Evolutionary conservation across 1,284 basidiomycete species (phyloP).

Genomic region (Pisolithus thermaeus): DNA sequence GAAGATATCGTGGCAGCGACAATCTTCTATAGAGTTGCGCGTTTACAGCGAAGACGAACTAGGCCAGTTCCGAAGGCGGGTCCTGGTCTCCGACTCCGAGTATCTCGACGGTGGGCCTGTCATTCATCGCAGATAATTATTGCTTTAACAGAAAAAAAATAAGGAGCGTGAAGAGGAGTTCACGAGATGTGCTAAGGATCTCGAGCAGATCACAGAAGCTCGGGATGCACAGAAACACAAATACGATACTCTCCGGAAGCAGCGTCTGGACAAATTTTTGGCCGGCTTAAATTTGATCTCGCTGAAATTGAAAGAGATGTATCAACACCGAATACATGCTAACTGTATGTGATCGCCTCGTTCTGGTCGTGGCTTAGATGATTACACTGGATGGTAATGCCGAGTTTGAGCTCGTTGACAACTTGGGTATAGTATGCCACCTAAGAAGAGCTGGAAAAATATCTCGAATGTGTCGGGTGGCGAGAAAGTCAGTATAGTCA

Average conservation of each 20-base stretch:
- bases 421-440: conserved; percentile 98
- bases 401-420: conserved; percentile 95
- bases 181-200: conserved; percentile 80
- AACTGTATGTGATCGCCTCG: not conserved
- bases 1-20: conserved; percentile 24
- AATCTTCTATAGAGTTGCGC: conserved; percentile 54
- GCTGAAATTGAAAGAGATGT: conserved; percentile 98
- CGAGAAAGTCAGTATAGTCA: conserved; percentile 64
- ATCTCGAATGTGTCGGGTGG: conserved; percentile 97
- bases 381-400: conserved; percentile 98
- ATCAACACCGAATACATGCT: conserved; percentile 50
- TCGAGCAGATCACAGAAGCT: conserved; percentile 73
- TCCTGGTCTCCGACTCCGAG: conserved; percentile 75
- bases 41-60: conserved; percentile 78
- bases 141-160: conserved; percentile 59
- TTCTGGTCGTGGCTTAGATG: conserved; percentile 56
- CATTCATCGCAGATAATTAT: not conserved
- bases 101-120: conserved; percentile 71
- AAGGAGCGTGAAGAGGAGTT: conserved; percentile 89
- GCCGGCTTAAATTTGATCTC: conserved; percentile 93
- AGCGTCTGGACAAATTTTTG: conserved; percentile 95
- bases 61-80: conserved; percentile 64
- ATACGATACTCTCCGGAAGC: conserved; percentile 85
- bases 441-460: conserved; percentile 99
- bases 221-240: conserved; percentile 82